Evolutionary conservation across 1,139 yeast species (phyloP).

Genomic region (Yamadazyma songkhlaensis): DNA sequence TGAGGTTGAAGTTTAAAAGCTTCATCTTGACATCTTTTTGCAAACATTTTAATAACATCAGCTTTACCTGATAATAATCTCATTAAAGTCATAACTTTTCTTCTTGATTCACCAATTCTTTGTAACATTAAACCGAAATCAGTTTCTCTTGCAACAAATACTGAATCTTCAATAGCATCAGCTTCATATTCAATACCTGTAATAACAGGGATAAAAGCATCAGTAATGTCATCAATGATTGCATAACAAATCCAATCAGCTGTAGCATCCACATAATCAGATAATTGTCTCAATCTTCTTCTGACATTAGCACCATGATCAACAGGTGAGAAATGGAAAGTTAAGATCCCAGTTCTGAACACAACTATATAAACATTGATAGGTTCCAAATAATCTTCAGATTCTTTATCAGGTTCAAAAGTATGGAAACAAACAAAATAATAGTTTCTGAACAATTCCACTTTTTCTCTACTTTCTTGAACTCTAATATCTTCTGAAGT

Average conservation of each 20-base stretch:
- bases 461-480: constrained; percentile 85
- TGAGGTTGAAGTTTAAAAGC: constrained; percentile 12
- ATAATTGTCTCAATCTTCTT: constrained; percentile 84
- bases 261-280: constrained; percentile 82
- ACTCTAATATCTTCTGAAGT: constrained; percentile 82
- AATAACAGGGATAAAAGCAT: constrained; percentile 88
- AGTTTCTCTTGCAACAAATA: constrained; percentile 32
- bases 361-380: constrained; percentile 86
- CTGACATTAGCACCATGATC: constrained; percentile 84
- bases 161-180: constrained; percentile 84
- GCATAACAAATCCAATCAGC: constrained; percentile 97
- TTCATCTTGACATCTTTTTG: constrained; percentile 89
- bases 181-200: constrained; percentile 87
- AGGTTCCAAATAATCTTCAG: constrained; percentile 83
- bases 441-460: constrained; percentile 69
- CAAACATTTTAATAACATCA: constrained; percentile 95
- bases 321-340: constrained; percentile 84
- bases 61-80: constrained; percentile 91
- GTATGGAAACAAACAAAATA: constrained; percentile 84
- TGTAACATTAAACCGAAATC: constrained; percentile 74
- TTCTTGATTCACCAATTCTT: constrained; percentile 83
- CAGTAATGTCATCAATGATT: constrained; percentile 88
- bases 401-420: constrained; percentile 70
- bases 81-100: constrained; percentile 90
- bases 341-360: constrained; percentile 75